phyloP scores from a whole-genome alignment of 2,329 filamentous ascomycete genomes.

The Calonectria henricotiae region DNA sequence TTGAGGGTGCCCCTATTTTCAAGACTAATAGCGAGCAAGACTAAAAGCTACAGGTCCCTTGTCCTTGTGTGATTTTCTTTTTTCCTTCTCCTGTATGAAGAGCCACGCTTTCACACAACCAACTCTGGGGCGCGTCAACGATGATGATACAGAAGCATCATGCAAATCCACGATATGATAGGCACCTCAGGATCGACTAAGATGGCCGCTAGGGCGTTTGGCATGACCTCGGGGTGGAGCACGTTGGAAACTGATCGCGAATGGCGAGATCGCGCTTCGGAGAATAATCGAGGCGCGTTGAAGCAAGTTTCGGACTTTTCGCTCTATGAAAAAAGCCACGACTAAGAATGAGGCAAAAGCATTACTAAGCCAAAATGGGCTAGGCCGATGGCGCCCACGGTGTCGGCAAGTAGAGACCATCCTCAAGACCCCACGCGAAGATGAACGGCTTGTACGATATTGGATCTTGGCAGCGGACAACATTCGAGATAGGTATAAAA shows the following conservation, averaged over 20 bases:
- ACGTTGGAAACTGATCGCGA: not conserved
- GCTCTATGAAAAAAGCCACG: not conserved
- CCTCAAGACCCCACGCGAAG: no score
- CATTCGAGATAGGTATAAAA: no score
- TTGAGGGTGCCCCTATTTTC: no score
- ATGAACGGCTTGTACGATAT: no score
- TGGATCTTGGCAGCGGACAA: no score
- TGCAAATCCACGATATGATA: not conserved
- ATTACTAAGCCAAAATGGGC: not conserved
- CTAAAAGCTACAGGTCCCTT: no score
- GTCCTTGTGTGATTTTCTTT: no score
- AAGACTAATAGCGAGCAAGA: no score
- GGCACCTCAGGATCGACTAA: not conserved
- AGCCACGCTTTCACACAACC: no score
- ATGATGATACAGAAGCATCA: not conserved
- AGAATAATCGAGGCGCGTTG: not conserved
- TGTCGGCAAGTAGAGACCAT: no score
- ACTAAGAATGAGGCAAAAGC: not conserved
- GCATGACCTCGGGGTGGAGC: conserved; percentile 1
- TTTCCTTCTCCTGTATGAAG: no score
- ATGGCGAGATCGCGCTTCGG: conserved; percentile 4
- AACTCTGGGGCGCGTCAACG: no score
- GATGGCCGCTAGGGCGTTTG: not conserved
- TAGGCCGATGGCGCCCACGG: not conserved
- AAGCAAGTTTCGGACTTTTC: conserved; percentile 14